phyloP scores from a whole-genome alignment of 208 protist genomes.

The Sergeia podlipaevii region DNA sequence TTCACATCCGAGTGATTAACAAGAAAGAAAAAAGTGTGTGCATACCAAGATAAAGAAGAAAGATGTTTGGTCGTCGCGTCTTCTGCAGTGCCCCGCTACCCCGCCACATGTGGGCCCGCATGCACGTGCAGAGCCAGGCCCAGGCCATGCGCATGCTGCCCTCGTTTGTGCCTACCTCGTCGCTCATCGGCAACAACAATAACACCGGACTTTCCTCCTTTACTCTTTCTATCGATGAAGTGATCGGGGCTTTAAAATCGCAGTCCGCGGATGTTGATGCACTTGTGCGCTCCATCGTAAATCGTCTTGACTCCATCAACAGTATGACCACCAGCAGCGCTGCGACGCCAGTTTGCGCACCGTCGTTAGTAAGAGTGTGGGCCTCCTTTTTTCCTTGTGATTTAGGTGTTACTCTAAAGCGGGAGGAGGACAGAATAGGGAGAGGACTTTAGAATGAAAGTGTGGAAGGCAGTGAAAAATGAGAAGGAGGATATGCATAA shows the following conservation, averaged over 20 bases:
- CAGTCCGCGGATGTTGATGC: no score
- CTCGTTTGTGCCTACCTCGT: conserved; percentile 39
- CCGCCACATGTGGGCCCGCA: conserved; percentile 51
- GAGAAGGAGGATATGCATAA: no score
- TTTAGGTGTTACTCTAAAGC: no score
- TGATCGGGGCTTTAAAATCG: conserved; percentile 8
- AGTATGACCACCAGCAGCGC: no score
- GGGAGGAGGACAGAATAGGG: no score
- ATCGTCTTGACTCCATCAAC: no score
- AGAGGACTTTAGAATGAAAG: no score
- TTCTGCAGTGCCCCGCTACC: conserved; percentile 74
- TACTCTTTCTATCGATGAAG: conserved; percentile 10
- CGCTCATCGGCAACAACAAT: conserved; percentile 10
- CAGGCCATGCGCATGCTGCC: conserved; percentile 64
- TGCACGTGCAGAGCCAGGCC: conserved; percentile 60
- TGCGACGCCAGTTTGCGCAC: no score
- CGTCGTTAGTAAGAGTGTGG: no score
- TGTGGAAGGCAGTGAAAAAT: no score
- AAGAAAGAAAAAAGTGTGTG: conserved; percentile 1
- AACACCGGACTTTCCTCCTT: background rate
- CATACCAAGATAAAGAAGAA: background rate
- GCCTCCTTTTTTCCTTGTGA: no score
- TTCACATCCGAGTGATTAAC: background rate
- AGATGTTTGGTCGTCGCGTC: conserved; percentile 80
- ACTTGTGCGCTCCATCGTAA: no score